phyloP scores from a whole-genome alignment of 2,329 filamentous ascomycete genomes.

The Scytalidium sp. region DNA sequence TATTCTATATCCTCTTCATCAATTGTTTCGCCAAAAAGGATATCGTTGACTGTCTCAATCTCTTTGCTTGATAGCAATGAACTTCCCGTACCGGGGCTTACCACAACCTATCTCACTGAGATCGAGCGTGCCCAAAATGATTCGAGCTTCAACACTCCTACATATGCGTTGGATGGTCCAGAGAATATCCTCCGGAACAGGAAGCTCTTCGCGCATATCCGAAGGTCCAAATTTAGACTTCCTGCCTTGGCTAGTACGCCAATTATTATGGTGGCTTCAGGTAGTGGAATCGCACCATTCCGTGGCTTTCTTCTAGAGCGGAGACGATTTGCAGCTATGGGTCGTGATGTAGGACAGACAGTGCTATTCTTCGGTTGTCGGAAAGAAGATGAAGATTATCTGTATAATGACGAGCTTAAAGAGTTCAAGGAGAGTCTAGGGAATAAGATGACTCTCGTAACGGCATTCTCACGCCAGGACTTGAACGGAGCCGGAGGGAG shows the following conservation, averaged over 20 bases:
- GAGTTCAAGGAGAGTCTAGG: constrained; percentile 11
- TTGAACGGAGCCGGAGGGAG: constrained; percentile 10
- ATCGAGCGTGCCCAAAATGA: constrained; percentile 13
- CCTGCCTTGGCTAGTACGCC: constrained; percentile 39
- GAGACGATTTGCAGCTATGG: constrained; percentile 36
- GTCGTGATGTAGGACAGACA: constrained; percentile 38
- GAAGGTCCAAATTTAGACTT: constrained; percentile 43
- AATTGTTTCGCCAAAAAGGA: constrained; percentile 37
- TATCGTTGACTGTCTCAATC: constrained; percentile 37
- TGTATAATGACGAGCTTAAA: constrained; percentile 38
- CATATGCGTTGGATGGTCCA: constrained; percentile 14
- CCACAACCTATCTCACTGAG: constrained; percentile 36
- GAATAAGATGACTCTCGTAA: constrained; percentile 23
- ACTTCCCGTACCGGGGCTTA: constrained; percentile 30
- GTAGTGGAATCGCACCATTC: constrained; percentile 45
- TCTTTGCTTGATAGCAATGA: constrained; percentile 12
- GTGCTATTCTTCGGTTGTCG: constrained; percentile 49
- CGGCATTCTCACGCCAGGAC: constrained; percentile 28
- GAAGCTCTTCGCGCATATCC: constrained; percentile 35
- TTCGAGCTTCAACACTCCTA: neutral
- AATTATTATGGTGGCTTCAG: constrained; percentile 49
- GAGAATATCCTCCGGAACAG: constrained; percentile 17
- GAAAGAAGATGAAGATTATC: constrained; percentile 34
- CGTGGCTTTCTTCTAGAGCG: constrained; percentile 44
- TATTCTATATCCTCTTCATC: constrained; percentile 59